Conservation (phyloP, 2,329 filamentous ascomycete genomes). For the Colletotrichum karsti region DNA sequence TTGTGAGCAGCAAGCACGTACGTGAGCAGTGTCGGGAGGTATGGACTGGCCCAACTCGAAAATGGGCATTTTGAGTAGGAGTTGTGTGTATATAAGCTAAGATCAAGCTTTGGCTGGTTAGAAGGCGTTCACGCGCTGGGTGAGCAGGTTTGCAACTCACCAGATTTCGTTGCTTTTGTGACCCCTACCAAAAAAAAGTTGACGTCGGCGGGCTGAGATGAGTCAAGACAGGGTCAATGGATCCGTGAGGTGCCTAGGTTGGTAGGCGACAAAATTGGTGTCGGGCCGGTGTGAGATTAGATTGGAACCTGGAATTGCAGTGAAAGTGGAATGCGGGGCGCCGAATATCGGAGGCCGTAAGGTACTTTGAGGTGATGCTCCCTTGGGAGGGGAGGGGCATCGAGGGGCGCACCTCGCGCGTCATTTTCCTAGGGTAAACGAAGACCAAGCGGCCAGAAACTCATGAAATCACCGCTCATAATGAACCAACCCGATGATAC, state of each 20-base stretch:
- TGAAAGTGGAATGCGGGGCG: background rate
- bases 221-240: background rate
- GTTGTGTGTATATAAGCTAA: background rate
- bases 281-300: no score
- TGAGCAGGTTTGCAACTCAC: background rate
- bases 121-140: background rate
- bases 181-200: background rate
- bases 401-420: no score
- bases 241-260: no score
- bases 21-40: constrained; percentile 81
- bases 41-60: constrained; percentile 75
- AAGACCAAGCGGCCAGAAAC: no score
- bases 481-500: no score
- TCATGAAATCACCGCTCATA: no score
- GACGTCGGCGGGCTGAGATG: background rate
- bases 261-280: no score
- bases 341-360: constrained; percentile 2
- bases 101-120: background rate
- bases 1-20: no score
- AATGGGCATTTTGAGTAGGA: constrained; percentile 48
- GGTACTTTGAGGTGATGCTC: background rate
- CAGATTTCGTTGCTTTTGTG: background rate
- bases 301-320: background rate
- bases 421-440: no score
- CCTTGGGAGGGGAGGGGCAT: no score